Base-by-base conservation (phyloP, 2,329 filamentous ascomycete genomes). In the Orbilia blumenaviensis region DNA sequence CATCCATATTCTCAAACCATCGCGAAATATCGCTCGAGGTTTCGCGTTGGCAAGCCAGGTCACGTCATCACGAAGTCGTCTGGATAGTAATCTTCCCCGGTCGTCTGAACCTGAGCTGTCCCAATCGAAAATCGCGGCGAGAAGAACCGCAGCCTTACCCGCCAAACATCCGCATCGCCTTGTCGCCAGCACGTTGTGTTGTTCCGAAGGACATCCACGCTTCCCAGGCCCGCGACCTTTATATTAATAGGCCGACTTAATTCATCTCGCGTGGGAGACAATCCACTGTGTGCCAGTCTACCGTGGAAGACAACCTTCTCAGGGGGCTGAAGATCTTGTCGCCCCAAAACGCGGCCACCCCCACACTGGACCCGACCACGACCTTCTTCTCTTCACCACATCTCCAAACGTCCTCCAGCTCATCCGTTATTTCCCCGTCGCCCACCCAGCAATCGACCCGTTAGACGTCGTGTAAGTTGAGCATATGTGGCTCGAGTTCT, bases 61-160 rank as follows among this genome's bases (percentile, higher is more conserved):
- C 71, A 75, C 71, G 63, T 68, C 71, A 75, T 75, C 71, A 68
- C 71, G 71, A 67, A 67, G 44, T 46, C 56, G 52, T 63, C 56
- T 50, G 44, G 61, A 41, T 69, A 54, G 46, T 50, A 61, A 66
- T 66, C 14, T 50, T 73, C 32, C 58, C 71, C 34, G 71, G 63
- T 75, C 56, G 63, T 63, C 56, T 63, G 36, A 61, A 50, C 34
- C 56, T 54, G 42, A 66, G 50, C 61, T 66, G 63, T 75, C 54
- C 71, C 71, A 68, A 75, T 75, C 71, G 71, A 75, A 62, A 63
- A 42, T 75, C 71, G 71, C 71, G 71, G 71, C 56, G 32, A 58
- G 56, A 58, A 56, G 61, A 36, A 29, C 66, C 71, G 56, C 71
- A 75, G 71, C 71, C 71, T 75, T 75, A 75, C 71, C 71, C 71